These are phyloP conservation scores for Tephrocybe sp. DNA, from an alignment of 768 basidiomycete genomes.

Conservation along the genomic window DNA sequence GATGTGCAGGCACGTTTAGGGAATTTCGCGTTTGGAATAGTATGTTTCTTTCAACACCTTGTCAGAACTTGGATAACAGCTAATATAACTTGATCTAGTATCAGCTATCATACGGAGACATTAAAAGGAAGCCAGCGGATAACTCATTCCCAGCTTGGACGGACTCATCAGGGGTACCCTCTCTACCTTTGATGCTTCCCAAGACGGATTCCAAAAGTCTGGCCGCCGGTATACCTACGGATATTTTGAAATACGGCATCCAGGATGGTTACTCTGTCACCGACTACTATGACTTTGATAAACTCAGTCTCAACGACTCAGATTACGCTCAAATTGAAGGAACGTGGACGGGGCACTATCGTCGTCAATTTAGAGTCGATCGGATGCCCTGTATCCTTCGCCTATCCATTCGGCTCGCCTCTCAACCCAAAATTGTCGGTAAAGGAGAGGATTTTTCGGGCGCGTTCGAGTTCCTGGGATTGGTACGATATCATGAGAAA, in stretches of 20 bases:
- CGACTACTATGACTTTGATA: slow-evolving; percentile 31
- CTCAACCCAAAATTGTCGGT: slow-evolving; percentile 23
- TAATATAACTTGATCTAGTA: slow-evolving; percentile 18
- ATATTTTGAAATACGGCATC: slow-evolving; percentile 31
- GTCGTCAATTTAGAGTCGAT: slow-evolving; percentile 21
- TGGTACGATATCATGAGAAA: slow-evolving; percentile 10
- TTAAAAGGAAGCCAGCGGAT: slow-evolving; percentile 27
- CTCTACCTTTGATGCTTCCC: slow-evolving; percentile 12
- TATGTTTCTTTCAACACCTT: slow-evolving; percentile 13
- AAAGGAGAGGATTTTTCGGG: slow-evolving; percentile 33
- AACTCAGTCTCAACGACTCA: slow-evolving; percentile 10
- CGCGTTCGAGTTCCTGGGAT: slow-evolving; percentile 29
- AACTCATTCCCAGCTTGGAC: slow-evolving; percentile 30
- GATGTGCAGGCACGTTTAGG: slow-evolving; percentile 31
- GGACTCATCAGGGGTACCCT: slow-evolving; percentile 19
- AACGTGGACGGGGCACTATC: slow-evolving; percentile 32
- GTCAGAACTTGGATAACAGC: neutral
- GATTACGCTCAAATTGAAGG: slow-evolving; percentile 26
- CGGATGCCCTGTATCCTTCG: slow-evolving; percentile 25
- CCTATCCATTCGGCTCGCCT: slow-evolving; percentile 25
- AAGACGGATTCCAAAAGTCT: slow-evolving; percentile 16
- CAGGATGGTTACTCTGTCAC: slow-evolving; percentile 31
- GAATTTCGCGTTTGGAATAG: slow-evolving; percentile 38
- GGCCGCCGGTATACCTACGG: slow-evolving; percentile 16
- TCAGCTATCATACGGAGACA: slow-evolving; percentile 31